These are phyloP conservation scores for Claviceps monticola DNA, from an alignment of 2,329 filamentous ascomycete species.

Conservation along the genomic window DNA sequence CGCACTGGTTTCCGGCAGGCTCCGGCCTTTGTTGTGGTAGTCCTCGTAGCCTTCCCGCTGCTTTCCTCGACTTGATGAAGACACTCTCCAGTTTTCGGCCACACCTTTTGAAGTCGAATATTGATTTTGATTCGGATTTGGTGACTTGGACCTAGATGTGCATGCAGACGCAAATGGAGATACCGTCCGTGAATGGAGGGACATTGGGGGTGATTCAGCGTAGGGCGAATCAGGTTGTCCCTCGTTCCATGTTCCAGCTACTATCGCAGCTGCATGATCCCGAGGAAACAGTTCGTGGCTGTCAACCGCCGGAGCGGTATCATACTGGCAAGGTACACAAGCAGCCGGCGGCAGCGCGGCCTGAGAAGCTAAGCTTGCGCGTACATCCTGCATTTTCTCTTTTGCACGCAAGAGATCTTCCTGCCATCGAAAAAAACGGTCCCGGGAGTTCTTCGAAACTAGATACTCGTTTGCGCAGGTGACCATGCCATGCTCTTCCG, in stretches of 20 bases:
- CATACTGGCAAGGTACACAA: conserved; percentile 19
- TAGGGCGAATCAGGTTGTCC: conserved; percentile 46
- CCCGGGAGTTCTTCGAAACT: conserved; percentile 64
- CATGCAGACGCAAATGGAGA: neutral
- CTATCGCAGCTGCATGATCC: conserved; percentile 40
- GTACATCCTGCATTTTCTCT: conserved; percentile 22
- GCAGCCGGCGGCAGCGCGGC: conserved; percentile 8
- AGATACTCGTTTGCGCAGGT: conserved; percentile 62
- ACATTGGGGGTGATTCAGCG: conserved; percentile 14
- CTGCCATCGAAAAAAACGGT: conserved; percentile 69
- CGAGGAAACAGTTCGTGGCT: conserved; percentile 14
- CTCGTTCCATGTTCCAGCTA: conserved; percentile 48
- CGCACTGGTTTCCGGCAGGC: neutral
- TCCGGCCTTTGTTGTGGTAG: neutral
- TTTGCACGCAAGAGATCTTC: conserved; percentile 56
- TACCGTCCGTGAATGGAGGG: neutral
- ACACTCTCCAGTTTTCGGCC: neutral
- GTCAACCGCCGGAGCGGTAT: conserved; percentile 17
- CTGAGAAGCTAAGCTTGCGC: conserved; percentile 5
- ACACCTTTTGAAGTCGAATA: neutral
- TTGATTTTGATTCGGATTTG: neutral
- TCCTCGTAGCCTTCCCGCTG: conserved; percentile 1
- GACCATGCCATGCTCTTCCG: conserved; percentile 60
- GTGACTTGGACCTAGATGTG: neutral
- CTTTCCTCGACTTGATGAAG: neutral